Conservation (phyloP, 148 eudicot species). For the Euryodendron excelsum region DNA sequence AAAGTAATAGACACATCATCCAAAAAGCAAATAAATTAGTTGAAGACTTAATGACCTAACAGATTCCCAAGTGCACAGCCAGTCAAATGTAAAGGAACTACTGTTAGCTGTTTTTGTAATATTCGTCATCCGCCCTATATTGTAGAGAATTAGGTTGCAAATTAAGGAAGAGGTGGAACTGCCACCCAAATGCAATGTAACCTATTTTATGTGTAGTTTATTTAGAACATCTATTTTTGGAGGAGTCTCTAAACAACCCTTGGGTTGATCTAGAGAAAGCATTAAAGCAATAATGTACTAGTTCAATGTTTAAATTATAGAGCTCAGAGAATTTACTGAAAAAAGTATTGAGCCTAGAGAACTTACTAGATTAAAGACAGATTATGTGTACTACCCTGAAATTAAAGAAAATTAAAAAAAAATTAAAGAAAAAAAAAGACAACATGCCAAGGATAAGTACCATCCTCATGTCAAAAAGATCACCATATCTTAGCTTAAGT, state of each 20-base stretch:
- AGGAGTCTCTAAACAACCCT: neutral
- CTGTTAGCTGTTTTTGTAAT: neutral
- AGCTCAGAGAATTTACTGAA: neutral
- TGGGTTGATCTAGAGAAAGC: constrained; percentile 1
- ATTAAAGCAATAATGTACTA: neutral
- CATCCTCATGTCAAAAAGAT: neutral
- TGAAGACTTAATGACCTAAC: neutral
- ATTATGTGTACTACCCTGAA: neutral
- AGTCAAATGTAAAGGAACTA: neutral
- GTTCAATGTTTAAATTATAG: neutral
- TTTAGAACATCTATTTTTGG: neutral
- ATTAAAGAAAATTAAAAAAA: too few species aligned
- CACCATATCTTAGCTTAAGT: neutral
- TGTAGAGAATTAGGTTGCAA: neutral
- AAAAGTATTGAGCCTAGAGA: neutral
- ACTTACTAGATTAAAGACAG: neutral
- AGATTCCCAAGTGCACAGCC: neutral
- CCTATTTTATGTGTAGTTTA: neutral
- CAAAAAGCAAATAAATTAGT: neutral
- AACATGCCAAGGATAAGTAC: neutral
- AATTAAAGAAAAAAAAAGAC: neutral
- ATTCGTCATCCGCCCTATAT: neutral
- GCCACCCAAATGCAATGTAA: neutral
- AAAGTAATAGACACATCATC: neutral
- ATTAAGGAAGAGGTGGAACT: neutral